Conservation (phyloP, 83 land plant genomes). For the Picea engelmannii region DNA sequence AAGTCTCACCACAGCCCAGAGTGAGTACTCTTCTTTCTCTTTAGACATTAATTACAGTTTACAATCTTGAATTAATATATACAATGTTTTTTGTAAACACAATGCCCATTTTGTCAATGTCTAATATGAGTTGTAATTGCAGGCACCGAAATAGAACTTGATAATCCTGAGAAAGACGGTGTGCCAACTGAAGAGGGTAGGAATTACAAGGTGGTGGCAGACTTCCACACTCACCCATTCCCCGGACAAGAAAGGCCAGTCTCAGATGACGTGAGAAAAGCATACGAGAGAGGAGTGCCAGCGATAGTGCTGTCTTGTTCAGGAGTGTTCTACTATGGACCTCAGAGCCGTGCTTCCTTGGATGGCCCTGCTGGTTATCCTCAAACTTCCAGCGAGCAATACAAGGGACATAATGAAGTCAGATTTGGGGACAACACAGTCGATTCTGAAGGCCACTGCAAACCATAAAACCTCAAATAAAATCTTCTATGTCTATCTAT, state of each 20-base stretch:
- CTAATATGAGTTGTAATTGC: background rate
- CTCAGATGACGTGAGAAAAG: background rate
- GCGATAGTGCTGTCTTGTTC: background rate
- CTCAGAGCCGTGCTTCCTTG: background rate
- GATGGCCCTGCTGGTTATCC: background rate
- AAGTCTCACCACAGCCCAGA: too few relatives aligned
- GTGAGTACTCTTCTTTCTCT: too few relatives aligned
- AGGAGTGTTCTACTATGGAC: background rate
- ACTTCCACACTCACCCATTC: background rate
- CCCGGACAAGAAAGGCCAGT: background rate
- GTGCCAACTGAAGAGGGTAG: background rate
- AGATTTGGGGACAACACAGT: too few relatives aligned
- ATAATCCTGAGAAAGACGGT: background rate
- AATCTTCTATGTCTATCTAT: too few relatives aligned
- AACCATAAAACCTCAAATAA: too few relatives aligned
- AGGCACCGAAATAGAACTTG: background rate
- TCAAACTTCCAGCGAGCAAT: too few relatives aligned
- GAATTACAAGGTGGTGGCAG: background rate
- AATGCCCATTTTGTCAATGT: too few relatives aligned
- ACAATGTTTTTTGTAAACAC: too few relatives aligned
- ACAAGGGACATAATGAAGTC: too few relatives aligned
- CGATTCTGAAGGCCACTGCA: too few relatives aligned
- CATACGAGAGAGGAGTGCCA: conserved; percentile 1
- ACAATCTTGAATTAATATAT: too few relatives aligned
- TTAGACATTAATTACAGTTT: too few relatives aligned